These are phyloP conservation scores for Cystofilobasidium bisporidii DNA, from an alignment of 768 basidiomycete genomes.

Conservation along the genomic window DNA sequence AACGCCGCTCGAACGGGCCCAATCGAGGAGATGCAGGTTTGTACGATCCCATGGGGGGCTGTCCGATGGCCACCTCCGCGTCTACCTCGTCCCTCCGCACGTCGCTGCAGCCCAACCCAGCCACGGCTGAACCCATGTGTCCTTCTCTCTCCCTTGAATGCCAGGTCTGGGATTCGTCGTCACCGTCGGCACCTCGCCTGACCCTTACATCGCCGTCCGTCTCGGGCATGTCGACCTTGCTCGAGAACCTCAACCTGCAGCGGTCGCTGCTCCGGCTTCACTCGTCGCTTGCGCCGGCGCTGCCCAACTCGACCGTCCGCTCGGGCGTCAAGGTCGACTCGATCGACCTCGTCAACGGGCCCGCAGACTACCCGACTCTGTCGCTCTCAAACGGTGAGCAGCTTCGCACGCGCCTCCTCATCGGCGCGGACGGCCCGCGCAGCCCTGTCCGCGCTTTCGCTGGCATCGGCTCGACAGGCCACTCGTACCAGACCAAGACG, in stretches of 20 bases:
- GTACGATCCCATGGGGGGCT: not conserved
- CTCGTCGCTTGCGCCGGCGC: slow-evolving; percentile 55
- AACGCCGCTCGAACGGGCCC: slow-evolving; percentile 58
- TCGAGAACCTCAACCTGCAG: slow-evolving; percentile 89
- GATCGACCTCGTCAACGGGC: not conserved
- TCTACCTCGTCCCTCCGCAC: not conserved
- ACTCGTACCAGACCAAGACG: slow-evolving; percentile 80
- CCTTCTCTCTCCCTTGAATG: too few species aligned
- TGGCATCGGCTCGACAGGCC: slow-evolving; percentile 75
- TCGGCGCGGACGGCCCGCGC: slow-evolving; percentile 91
- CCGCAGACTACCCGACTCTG: not conserved
- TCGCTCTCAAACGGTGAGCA: not conserved
- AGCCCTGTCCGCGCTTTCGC: slow-evolving; percentile 86
- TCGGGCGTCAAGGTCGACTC: not conserved
- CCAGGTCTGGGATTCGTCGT: slow-evolving; percentile 65
- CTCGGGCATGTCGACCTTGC: slow-evolving; percentile 64
- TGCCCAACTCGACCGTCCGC: not conserved
- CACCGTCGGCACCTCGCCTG: slow-evolving; percentile 13
- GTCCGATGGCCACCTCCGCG: not conserved
- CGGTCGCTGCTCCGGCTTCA: slow-evolving; percentile 60
- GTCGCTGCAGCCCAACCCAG: too few species aligned
- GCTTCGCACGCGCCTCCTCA: slow-evolving; percentile 42
- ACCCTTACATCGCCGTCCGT: slow-evolving; percentile 31
- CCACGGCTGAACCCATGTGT: too few species aligned
- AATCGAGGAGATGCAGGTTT: slow-evolving; percentile 76